Conservation (phyloP, 2,329 filamentous ascomycete genomes). For the Apiospora rasikravindrae region DNA sequence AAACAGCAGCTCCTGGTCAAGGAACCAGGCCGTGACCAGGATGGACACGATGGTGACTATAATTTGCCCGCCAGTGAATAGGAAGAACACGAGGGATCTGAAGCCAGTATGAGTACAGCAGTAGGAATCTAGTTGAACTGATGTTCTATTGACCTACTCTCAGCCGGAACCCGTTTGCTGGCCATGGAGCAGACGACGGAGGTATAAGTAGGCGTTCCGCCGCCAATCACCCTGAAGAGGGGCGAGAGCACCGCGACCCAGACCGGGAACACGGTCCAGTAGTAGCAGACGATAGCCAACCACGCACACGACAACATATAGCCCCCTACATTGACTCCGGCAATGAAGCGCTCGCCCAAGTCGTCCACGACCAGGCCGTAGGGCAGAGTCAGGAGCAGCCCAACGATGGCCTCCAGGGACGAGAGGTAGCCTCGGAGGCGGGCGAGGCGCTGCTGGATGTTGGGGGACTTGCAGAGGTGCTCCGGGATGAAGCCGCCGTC, state of each 20-base stretch:
- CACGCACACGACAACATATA: conserved; percentile 3
- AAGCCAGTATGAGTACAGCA: background rate
- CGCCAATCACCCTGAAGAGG: background rate
- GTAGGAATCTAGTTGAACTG: background rate
- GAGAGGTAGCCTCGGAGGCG: conserved; percentile 15
- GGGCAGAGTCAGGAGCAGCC: conserved; percentile 4
- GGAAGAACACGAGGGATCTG: conserved; percentile 10
- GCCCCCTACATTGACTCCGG: background rate
- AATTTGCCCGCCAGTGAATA: conserved; percentile 10
- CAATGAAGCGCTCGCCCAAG: background rate
- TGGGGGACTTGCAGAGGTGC: conserved; percentile 16
- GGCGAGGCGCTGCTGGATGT: conserved; percentile 6
- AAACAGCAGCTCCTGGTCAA: background rate
- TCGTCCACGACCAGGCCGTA: background rate
- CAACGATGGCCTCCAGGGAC: conserved; percentile 5
- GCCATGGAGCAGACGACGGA: conserved; percentile 1
- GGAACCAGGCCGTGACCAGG: conserved; percentile 8
- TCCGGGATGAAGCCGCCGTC: conserved; percentile 13
- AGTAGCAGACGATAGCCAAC: background rate
- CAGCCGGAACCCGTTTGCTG: background rate
- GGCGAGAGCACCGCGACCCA: conserved; percentile 17
- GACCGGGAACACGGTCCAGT: background rate
- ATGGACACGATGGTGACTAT: background rate
- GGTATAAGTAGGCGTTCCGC: background rate
- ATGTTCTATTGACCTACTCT: background rate